Evolutionary conservation across 768 basidiomycete genomes (phyloP), one percentile per base, ranked within the genome.

Genomic region (Amanita inopinata): DNA sequence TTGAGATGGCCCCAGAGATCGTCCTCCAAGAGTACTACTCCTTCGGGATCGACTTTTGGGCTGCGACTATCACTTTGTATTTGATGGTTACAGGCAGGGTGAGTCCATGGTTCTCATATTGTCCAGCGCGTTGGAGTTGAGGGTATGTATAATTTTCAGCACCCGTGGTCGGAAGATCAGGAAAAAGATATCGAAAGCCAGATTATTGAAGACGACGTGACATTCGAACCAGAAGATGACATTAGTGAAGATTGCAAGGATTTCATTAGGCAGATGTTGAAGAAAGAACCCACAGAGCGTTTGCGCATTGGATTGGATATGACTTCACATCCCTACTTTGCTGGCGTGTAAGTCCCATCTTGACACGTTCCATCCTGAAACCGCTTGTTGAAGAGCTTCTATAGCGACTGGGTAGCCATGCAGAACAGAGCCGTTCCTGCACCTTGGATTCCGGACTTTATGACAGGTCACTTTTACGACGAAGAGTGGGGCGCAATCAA

Each of bases 21-120:
- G 49, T 56, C 36, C 41, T 44, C 2, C 39, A 52, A 19, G 45
- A 51, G 23, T 51, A 47, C 4, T 60, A 61, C 37, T 57, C 57
- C 1, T 62, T 60, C 49, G 56, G 56, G 9, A 54, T 58, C 2
- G 88, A 92, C 47, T 72, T 86, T 35, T 92, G 88, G 88, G 83
- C 87, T 0, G 57, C 84, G 3, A 83, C 83, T 0, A 74, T 86
- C 38, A 70, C 86, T 20, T 69, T 90, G 3, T 82, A 82, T 56
- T 74, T 76, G 30, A 69, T 92, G 38, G 64, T 89, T 31, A 77
- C 76, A 0, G 85, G 84, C 7, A 61, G 69, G 34, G 63, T 62
- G 33, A 42, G 56, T 46, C 11, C 7, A 28, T n/a, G 7, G 5
- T 48, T 52, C 31, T 35, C 3, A 7, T 18, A 37, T 34, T 7